A percentile compares a stretch with the other conserved stretches of the same genome.
Conservation (phyloP, 2,329 filamentous ascomycete genomes). For the Metarhizium sp. region DNA sequence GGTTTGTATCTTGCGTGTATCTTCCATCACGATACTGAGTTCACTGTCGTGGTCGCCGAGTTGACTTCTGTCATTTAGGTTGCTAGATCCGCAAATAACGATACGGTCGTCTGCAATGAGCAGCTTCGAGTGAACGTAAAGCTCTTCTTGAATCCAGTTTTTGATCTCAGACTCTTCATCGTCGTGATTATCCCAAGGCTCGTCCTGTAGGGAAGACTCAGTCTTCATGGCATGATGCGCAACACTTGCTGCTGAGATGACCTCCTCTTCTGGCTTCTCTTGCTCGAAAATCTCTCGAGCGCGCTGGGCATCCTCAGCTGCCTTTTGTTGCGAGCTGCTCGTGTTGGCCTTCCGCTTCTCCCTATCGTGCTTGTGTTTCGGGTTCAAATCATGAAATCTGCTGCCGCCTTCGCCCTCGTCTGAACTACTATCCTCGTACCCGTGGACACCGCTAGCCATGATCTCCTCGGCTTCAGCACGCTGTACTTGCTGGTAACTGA, state of each 20-base stretch:
- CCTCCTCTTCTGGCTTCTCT: slow-evolving; percentile 27
- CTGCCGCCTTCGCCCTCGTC: slow-evolving; percentile 4
- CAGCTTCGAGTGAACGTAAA: slow-evolving; percentile 91
- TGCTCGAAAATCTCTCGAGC: slow-evolving; percentile 45
- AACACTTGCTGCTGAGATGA: slow-evolving; percentile 35
- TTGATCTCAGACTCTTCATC: slow-evolving; percentile 66
- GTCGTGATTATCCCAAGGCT: slow-evolving; percentile 61
- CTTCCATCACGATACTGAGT: slow-evolving; percentile 81
- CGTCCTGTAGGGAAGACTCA: slow-evolving; percentile 49
- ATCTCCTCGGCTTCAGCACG: slow-evolving; percentile 82
- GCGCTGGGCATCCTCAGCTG: slow-evolving; percentile 30
- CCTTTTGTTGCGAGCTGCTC: slow-evolving; percentile 18
- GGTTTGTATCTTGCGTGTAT: slow-evolving; percentile 60
- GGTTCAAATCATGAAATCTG: slow-evolving; percentile 2
- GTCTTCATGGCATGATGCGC: slow-evolving; percentile 77
- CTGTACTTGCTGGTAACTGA: slow-evolving; percentile 80
- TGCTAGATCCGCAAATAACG: slow-evolving; percentile 78
- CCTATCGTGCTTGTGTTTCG: slow-evolving; percentile 19
- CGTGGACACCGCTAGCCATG: slow-evolving; percentile 67
- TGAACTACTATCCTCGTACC: slow-evolving; percentile 33
- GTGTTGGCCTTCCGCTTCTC: slow-evolving; percentile 1
- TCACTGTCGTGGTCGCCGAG: slow-evolving; percentile 86
- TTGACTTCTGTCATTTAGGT: slow-evolving; percentile 86
- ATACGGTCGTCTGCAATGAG: slow-evolving; percentile 81
- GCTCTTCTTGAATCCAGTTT: slow-evolving; percentile 90